Evolutionary conservation across 2,329 filamentous ascomycete species (phyloP).

Genomic region (Coleophoma cylindrospora): DNA sequence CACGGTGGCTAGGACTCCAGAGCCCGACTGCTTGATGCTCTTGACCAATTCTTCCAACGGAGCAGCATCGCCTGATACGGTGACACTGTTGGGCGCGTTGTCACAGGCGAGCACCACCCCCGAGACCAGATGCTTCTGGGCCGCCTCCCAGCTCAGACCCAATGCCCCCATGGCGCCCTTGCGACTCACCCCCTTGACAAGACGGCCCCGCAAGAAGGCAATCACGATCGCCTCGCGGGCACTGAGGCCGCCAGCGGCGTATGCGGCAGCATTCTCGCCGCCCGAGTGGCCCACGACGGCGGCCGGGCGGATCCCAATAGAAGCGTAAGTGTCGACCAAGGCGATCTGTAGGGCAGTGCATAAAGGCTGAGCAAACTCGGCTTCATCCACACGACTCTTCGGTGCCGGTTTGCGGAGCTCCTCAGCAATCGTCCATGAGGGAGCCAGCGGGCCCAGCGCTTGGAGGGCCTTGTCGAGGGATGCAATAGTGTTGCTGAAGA

Average conservation of each 20-base stretch:
- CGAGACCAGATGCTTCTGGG: background rate
- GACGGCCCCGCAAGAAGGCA: constrained; percentile 4
- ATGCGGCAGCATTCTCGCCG: constrained; percentile 41
- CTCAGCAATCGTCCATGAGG: constrained; percentile 12
- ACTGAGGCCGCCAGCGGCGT: constrained; percentile 28
- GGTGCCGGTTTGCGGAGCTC: constrained; percentile 26
- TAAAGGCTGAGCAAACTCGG: constrained; percentile 28
- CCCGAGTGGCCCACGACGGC: constrained; percentile 28
- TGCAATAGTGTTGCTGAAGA: background rate
- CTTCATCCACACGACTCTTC: constrained; percentile 5
- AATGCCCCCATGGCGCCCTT: background rate
- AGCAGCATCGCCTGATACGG: background rate
- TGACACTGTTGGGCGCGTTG: background rate
- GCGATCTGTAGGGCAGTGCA: constrained; percentile 41
- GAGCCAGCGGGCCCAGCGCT: background rate
- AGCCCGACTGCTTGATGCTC: background rate
- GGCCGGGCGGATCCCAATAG: constrained; percentile 32
- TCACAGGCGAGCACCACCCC: background rate
- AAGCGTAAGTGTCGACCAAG: constrained; percentile 35
- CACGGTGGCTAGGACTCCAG: background rate
- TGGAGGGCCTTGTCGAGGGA: background rate
- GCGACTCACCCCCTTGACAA: background rate
- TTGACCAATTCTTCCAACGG: background rate
- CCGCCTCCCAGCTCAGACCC: background rate
- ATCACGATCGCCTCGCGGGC: constrained; percentile 21